phyloP scores from a whole-genome alignment of 2,329 filamentous ascomycete species.

The Bipolaris oryzae region DNA sequence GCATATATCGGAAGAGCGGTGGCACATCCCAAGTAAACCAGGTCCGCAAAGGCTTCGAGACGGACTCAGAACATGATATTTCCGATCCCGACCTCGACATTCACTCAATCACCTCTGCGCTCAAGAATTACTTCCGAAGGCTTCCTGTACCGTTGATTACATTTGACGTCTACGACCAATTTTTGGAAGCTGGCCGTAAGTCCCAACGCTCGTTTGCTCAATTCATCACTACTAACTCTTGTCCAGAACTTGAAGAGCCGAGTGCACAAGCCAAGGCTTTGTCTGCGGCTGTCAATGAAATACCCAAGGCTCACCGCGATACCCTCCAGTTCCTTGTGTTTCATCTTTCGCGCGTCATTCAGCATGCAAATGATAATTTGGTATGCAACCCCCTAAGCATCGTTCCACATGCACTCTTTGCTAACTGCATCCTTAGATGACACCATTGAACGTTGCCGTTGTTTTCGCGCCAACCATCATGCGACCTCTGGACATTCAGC shows the following conservation, averaged over 20 bases:
- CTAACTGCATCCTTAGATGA: slow-evolving; percentile 69
- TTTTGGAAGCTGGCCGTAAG: slow-evolving; percentile 81
- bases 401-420: neutral
- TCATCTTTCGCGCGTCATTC: slow-evolving; percentile 86
- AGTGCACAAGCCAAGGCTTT: slow-evolving; percentile 61
- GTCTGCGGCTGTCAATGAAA: slow-evolving; percentile 72
- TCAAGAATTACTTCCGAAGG: slow-evolving; percentile 98
- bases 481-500: slow-evolving; percentile 84
- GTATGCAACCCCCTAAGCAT: slow-evolving; percentile 57
- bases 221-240: slow-evolving; percentile 8
- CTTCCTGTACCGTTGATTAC: slow-evolving; percentile 88
- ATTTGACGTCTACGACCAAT: slow-evolving; percentile 86
- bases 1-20: slow-evolving; percentile 97
- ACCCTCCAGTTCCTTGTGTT: slow-evolving; percentile 93
- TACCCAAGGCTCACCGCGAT: slow-evolving; percentile 84
- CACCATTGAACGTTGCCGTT: slow-evolving; percentile 91
- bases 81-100: slow-evolving; percentile 94
- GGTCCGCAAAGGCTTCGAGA: slow-evolving; percentile 91
- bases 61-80: slow-evolving; percentile 84
- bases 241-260: slow-evolving; percentile 66
- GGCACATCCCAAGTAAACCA: slow-evolving; percentile 88
- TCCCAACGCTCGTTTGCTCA: slow-evolving; percentile 12
- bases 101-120: slow-evolving; percentile 89
- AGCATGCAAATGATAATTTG: slow-evolving; percentile 82
- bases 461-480: slow-evolving; percentile 98